phyloP scores from a whole-genome alignment of 2,329 filamentous ascomycete species.

The Geoglossum cookeanum region DNA sequence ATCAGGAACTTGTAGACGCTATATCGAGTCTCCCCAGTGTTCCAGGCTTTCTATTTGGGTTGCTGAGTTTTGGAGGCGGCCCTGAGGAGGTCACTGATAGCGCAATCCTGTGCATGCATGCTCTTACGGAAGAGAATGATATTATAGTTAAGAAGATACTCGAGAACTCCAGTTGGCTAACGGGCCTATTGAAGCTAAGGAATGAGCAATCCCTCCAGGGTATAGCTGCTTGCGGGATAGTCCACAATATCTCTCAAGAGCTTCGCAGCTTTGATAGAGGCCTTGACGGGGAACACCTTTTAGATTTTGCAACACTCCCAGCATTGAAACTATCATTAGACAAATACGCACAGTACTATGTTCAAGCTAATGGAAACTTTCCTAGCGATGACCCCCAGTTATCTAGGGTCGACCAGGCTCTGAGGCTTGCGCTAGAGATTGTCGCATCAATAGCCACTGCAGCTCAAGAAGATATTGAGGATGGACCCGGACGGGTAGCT shows the following conservation, averaged over 20 bases:
- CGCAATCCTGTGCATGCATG: constrained; percentile 10
- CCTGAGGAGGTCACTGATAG: constrained; percentile 13
- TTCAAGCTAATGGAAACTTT: not conserved
- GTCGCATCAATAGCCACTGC: constrained; percentile 46
- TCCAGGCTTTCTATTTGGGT: constrained; percentile 33
- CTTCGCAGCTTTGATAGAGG: not conserved
- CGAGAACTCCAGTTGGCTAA: not conserved
- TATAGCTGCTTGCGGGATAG: constrained; percentile 1
- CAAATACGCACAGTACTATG: not conserved
- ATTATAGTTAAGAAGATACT: not conserved
- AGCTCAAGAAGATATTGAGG: constrained; percentile 11
- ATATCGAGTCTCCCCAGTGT: constrained; percentile 30
- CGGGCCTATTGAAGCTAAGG: not conserved
- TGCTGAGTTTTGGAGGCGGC: constrained; percentile 27
- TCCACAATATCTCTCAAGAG: not conserved
- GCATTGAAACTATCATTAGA: not conserved
- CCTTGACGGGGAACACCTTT: not conserved
- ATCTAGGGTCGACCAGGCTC: constrained; percentile 14
- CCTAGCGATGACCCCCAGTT: not conserved
- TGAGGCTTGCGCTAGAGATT: constrained; percentile 35
- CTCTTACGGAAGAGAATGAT: constrained; percentile 10
- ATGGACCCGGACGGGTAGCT: constrained; percentile 12
- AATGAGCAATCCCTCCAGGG: not conserved
- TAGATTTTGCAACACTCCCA: not conserved
- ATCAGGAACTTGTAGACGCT: constrained; percentile 39